Base-by-base conservation (phyloP, 1,139 yeast genomes). In the Kluyveromyces sp. region DNA sequence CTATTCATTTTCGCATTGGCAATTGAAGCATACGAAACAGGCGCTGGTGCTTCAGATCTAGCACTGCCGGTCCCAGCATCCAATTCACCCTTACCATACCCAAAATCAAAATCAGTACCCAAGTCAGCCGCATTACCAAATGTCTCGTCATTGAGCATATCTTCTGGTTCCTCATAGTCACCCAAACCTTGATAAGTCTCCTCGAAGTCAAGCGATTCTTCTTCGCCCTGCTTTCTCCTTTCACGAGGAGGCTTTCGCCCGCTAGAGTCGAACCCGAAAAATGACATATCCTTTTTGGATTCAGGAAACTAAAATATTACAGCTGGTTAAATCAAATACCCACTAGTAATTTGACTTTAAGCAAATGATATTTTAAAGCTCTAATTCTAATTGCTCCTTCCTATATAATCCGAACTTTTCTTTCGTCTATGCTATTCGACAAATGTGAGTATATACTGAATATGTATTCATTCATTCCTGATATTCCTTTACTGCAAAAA, bases 181-280 rank as follows among this genome's bases (percentile, higher is more conserved):
- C 89, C 92, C 49, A 84, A 74, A 3, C 90, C 90, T 53, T 83
- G 87, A 61, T 85, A 86, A 21, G 95, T 82, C 45, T 88, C 95
- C 57, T 87, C 94, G 60, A 86, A 89, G 59, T 85, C 94, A 50
- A 63, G 47, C 21, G 63, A 53, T 34, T 53, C 50, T 5, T 45
- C 48, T 27, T 69, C 76, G 66, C 45, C 42, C n/a, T 46, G 47
- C 4, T 44, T 41, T 29, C 41, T 48, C 36, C 47, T 47, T 6
- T 45, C 49, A 21, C 48, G 50, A 7, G 37, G 41, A 27, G 48
- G 48, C 30, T 49, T 51, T 8, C 45, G 41, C 28, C 48, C 44
- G 7, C 57, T 45, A 25, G 63, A 26, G 42, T 62, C 65, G 40
- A 61, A 61, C 43, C 65, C 67, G 49, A 63, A 63, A 48, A 63